Percentiles rank a stretch among this genome's conserved stretches.
These are phyloP conservation scores for Ceratocystis colombiana DNA, from an alignment of 2,329 filamentous ascomycete species.

Conservation along the genomic window DNA sequence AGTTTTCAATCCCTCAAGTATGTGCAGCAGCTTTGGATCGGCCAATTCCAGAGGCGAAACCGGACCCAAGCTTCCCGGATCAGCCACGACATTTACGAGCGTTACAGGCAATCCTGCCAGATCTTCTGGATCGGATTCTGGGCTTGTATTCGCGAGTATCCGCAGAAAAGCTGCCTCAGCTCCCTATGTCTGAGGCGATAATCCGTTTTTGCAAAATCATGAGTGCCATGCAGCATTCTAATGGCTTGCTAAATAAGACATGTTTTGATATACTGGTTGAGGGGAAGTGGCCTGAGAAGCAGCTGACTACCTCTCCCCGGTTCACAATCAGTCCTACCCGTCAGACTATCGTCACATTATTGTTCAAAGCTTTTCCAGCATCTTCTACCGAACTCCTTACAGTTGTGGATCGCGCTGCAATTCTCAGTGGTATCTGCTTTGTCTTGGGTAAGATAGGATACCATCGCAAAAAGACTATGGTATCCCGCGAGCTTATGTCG, in stretches of 20 bases:
- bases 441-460: conserved; percentile 71
- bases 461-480: conserved; percentile 81
- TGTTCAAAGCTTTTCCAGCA: conserved; percentile 62
- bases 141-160: conserved; percentile 62
- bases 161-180: conserved; percentile 58
- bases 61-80: conserved; percentile 32
- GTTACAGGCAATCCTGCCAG: conserved; percentile 54
- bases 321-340: conserved; percentile 48
- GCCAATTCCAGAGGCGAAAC: conserved; percentile 34
- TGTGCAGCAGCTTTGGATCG: conserved; percentile 45
- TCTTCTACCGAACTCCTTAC: conserved; percentile 57
- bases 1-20: conserved; percentile 63
- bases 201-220: conserved; percentile 64
- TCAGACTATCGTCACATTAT: conserved; percentile 52
- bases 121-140: conserved; percentile 64
- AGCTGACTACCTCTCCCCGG: conserved; percentile 44
- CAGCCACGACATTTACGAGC: conserved; percentile 46
- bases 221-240: conserved; percentile 54
- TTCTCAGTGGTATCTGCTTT: conserved; percentile 78
- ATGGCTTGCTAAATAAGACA: conserved; percentile 51
- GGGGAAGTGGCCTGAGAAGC: conserved; percentile 46
- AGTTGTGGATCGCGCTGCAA: conserved; percentile 63
- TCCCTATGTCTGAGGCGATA: conserved; percentile 61
- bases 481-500: conserved; percentile 74
- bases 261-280: conserved; percentile 56